Evolutionary conservation across 139 green algal genomes (phyloP).

Genomic region (Chlamydomonas asymmetrica): DNA sequence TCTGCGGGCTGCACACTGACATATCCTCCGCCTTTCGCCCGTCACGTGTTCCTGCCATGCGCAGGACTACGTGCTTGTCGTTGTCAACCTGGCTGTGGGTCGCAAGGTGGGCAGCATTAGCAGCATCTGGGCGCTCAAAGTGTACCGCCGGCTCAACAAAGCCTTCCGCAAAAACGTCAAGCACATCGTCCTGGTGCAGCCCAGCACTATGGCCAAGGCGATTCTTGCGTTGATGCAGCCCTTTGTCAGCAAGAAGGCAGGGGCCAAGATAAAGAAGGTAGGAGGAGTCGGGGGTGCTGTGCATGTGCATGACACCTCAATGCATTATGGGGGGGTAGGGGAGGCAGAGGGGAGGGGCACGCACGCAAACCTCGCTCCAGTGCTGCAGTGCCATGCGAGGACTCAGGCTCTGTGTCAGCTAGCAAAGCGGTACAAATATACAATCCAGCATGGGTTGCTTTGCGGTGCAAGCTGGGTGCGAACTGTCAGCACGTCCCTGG

Average conservation of each 20-base stretch:
- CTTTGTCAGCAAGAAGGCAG: constrained; percentile 69
- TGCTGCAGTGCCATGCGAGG: background rate
- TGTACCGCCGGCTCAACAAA: constrained; percentile 51
- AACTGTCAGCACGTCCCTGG: too few species aligned
- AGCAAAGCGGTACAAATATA: background rate
- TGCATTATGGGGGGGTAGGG: too few species aligned
- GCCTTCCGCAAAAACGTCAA: constrained; percentile 81
- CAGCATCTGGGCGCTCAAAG: constrained; percentile 66
- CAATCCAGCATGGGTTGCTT: background rate
- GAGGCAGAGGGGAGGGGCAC: too few species aligned
- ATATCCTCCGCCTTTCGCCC: too few species aligned
- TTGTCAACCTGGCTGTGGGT: constrained; percentile 26
- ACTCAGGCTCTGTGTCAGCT: background rate
- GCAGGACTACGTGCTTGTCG: constrained; percentile 46
- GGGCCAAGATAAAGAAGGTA: constrained; percentile 69
- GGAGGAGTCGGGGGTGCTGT: too few species aligned
- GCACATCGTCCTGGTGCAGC: constrained; percentile 73
- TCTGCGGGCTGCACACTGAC: too few species aligned
- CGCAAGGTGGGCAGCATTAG: constrained; percentile 10
- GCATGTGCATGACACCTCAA: too few species aligned
- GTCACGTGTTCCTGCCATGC: too few species aligned
- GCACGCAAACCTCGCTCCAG: too few species aligned
- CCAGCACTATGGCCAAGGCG: constrained; percentile 55
- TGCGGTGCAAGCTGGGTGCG: background rate
- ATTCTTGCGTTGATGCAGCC: constrained; percentile 64